phyloP scores from a whole-genome alignment of 176 grass and related monocot genomes.

The Aechmea fasciata region DNA sequence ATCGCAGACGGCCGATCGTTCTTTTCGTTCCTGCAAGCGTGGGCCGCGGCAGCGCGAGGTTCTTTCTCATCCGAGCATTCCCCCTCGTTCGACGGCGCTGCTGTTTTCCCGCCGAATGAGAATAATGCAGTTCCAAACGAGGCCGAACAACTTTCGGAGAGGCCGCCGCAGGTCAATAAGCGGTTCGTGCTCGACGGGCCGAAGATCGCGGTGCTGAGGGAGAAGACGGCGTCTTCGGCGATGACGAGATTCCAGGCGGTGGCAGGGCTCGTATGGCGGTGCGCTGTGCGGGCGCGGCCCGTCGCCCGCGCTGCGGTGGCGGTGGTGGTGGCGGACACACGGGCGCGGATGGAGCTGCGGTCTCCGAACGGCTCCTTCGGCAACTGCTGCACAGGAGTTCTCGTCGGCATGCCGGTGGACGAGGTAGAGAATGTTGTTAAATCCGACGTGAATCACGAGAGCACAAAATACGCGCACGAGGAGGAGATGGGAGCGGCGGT shows the following conservation, averaged over 20 bases:
- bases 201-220: background rate
- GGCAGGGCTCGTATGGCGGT: background rate
- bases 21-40: background rate
- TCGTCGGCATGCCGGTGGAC: background rate
- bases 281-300: background rate
- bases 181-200: background rate
- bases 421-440: too few relatives aligned
- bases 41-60: background rate
- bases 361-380: background rate
- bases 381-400: background rate
- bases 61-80: background rate
- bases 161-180: background rate
- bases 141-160: background rate
- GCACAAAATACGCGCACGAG: too few relatives aligned
- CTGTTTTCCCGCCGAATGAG: background rate
- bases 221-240: background rate
- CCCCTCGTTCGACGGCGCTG: background rate
- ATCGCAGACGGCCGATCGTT: background rate
- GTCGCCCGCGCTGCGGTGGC: background rate
- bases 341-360: background rate
- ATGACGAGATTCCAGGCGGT: background rate
- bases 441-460: too few relatives aligned
- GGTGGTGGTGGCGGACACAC: background rate
- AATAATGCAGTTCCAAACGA: background rate
- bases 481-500: too few relatives aligned